Evolutionary conservation across 768 basidiomycete species (phyloP).

Genomic region (Suillus subluteus): DNA sequence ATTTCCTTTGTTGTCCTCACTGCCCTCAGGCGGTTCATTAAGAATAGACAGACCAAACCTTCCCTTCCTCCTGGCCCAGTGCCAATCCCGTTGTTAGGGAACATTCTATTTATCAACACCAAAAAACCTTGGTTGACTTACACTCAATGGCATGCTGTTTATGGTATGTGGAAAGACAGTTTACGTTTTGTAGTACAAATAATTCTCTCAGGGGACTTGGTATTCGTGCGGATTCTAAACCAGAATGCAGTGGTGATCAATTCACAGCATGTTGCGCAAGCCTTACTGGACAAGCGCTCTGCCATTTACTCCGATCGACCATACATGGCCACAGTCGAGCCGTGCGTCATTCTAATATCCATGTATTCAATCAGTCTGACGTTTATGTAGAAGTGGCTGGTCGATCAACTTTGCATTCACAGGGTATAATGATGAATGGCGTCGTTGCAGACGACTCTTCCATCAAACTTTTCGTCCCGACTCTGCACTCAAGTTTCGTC

Average conservation of each 20-base stretch:
- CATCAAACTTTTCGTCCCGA: conserved; percentile 42
- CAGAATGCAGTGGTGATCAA: conserved; percentile 5
- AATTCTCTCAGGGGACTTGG: neutral
- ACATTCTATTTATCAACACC: neutral
- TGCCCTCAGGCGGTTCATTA: conserved; percentile 7
- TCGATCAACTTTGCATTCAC: conserved; percentile 1
- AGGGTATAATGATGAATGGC: conserved; percentile 16
- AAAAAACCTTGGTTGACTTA: conserved; percentile 11
- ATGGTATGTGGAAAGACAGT: conserved; percentile 3
- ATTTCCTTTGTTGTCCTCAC: neutral
- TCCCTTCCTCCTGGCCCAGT: conserved; percentile 51
- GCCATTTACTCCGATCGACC: conserved; percentile 14
- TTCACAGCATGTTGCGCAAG: neutral
- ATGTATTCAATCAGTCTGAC: neutral
- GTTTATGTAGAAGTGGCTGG: conserved; percentile 8
- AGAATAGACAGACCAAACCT: neutral
- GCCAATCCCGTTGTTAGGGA: conserved; percentile 38
- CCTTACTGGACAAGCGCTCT: conserved; percentile 12
- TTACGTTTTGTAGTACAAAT: neutral
- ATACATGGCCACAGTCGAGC: conserved; percentile 1
- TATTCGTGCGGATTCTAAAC: conserved; percentile 4
- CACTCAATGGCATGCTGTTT: conserved; percentile 1
- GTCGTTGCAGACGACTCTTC: conserved; percentile 37
- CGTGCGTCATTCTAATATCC: neutral
- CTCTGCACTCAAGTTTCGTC: conserved; percentile 26